Base-by-base conservation (phyloP, 331 rosid genomes). In the Prunus yedoensis region DNA sequence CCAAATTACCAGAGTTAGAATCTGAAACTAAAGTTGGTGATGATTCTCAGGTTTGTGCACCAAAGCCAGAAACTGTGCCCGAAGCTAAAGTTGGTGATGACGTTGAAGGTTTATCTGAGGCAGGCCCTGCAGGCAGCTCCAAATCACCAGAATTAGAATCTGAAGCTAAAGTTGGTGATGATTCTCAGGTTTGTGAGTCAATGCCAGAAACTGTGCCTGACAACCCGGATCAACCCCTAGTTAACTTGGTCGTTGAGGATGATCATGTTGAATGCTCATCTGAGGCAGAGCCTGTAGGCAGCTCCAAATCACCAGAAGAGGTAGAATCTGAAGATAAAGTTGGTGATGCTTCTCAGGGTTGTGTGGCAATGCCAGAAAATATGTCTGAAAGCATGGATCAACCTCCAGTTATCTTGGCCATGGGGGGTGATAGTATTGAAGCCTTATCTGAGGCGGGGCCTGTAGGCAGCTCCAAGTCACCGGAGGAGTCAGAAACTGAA, bases 261-360 rank as follows among this genome's bases (percentile, higher is more conserved):
- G 66, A 62, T 54, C 47, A 5, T 41, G 16, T 8, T 10, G 75
- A 32, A 5, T 58, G 7, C 10, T 60, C 49, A 35, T 15, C 45
- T 18, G 73, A 76, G 57, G 21, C 20, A 17, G 57, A 7, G n/a
- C 57, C 20, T 52, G 21, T 52, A 52, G 57, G 28, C 50, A 41
- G 35, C 47, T 38, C 43, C 43, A 38, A 38, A 6, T 7, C 43
- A 38, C 43, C 8, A 1, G 43, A 38, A 6, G 43, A 75, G 61
- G 21, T 81, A 28, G 78, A 76, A 52, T 17, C 76, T 67, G 88
- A 83, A 83, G 79, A 71, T n/a, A 49, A 65, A 70, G 46, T 50
- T 17, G 70, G 38, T 49, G 81, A 27, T 70, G 45, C 45, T 58
- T 57, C 71, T 70, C 70, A 56, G 73, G 74, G 61, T 51, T 70